These are phyloP conservation scores for Spinacia oleracea DNA, from an alignment of 179 eudicot species.

Conservation along the genomic window DNA sequence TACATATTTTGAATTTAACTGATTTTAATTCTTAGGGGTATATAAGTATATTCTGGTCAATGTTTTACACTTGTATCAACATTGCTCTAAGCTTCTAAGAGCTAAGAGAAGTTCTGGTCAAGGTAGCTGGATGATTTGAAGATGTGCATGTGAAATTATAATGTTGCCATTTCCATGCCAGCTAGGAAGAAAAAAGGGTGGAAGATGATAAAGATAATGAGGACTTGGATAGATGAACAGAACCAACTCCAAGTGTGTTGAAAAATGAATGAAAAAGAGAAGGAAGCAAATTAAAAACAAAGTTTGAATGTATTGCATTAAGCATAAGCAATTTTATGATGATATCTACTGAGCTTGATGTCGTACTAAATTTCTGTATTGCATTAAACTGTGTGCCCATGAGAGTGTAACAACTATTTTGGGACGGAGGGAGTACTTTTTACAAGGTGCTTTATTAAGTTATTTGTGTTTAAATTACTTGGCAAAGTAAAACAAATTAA, in stretches of 20 bases:
- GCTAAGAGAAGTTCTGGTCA: not conserved
- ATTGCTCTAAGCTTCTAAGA: not conserved
- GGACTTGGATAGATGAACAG: constrained; percentile 73
- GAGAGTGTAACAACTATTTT: too few relatives aligned
- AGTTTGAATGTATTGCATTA: constrained; percentile 51
- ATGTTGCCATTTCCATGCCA: constrained; percentile 25
- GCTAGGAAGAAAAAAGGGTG: constrained; percentile 55
- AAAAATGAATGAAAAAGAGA: too few relatives aligned
- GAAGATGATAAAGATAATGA: constrained; percentile 23
- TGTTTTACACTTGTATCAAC: not conserved
- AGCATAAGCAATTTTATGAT: constrained; percentile 5
- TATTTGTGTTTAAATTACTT: not conserved
- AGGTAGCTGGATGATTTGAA: not conserved
- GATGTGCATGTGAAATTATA: not conserved
- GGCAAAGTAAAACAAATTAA: too few relatives aligned
- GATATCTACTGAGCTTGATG: not conserved
- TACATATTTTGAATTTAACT: too few relatives aligned
- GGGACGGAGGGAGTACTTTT: too few relatives aligned
- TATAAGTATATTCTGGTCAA: not conserved
- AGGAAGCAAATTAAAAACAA: constrained; percentile 61
- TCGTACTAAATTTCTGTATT: constrained; percentile 9
- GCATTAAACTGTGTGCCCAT: too few relatives aligned
- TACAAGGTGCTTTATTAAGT: not conserved
- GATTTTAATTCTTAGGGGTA: not conserved
- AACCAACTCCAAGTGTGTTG: constrained; percentile 40